Base-by-base conservation (phyloP, 108 stramenopile genomes). In the Phaeodactylum tricornutum region DNA sequence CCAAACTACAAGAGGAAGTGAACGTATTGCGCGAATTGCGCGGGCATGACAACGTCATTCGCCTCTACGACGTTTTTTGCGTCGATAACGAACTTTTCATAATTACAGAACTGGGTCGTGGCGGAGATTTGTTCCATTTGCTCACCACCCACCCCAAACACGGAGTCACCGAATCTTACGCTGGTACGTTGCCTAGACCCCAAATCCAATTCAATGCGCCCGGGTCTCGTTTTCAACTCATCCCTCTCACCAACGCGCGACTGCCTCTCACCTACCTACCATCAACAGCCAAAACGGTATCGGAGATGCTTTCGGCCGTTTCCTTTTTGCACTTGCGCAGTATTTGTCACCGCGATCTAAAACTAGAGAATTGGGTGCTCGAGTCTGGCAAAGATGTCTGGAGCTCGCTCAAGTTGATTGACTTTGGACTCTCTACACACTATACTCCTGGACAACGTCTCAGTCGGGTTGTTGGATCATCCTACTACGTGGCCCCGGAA, bases 401-500 rank as follows among this genome's bases (percentile, higher is more conserved):
- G 87, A 77, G 74, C 43, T 86, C 88, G 29, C 71, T 95, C 46
- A 90, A 89, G 66, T 71, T 96, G 44, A 92, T 92, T 56, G 95
- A 96, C 66, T 96, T 96, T 64, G 95, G 95, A 23, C 71, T 96
- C 16, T 89, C 90, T 16, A 89, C 84, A 6, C 92, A 93, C 68
- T 93, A 80, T 64, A 74, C 74, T n/a, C 75, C 77, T n/a, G 85
- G 85, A 19, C 84, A 86, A 53, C 54, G 82, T 47, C 62, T 91
- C 26, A 81, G 76, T 45, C 79, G 84, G 43, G 89, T 91, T 5
- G 93, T 94, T 5, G 96, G 96, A 23, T 92, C 93, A 14, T 78
- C 89, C 8, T 96, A 96, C 74, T 95, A 93, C 47, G 92, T 96
- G 19, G 95, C 96, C 12, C 98, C 98, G 4, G 96, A 99, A 72